Evolutionary conservation across 192 early-diverging fungal species (phyloP), one percentile per base, ranked within the genome.

Genomic region (Backusella psychrophila): DNA sequence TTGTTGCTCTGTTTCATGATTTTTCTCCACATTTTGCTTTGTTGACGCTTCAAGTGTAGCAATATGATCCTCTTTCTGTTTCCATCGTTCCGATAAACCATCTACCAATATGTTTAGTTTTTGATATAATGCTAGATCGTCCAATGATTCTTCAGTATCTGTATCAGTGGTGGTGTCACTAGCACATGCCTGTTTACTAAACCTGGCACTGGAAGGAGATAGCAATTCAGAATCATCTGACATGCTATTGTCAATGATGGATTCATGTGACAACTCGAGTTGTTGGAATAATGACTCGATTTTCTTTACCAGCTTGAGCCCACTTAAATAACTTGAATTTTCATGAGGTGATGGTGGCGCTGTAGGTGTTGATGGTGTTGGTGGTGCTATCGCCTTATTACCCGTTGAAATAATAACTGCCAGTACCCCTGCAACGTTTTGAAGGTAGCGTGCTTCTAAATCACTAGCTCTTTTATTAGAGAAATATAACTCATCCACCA

Each of bases 401-500:
- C 56, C 26, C 12, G 56, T 29, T 26, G 56, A 63, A 29, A 63
- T 63, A 63, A 63, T 29, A 63, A 29, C 9, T 4, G 36, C 11
- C 3, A 69, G n/a, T 39, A 38, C 21, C 19, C 68, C 68, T 39
- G 68, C 68, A 41, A 69, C 34, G 21, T 69, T 35, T 23, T 69
- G 68, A 21, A 69, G 38, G 23, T 69, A 69, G 4, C n/a, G 34
- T 8, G 36, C 17, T 69, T 69, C 68, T 2, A 69, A 23, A 21
- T 69, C 35, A 23, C 38, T 69, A 2, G 68, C 68, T 35, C 38
- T 39, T 39, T 69, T 69, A 21, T 12, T 69, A 23, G 68, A 41
- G 36, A 69, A 69, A 23, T 69, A 69, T 39, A 69, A 41, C 12
- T 69, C 68, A 38, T 69, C 68, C 19, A 69, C 19, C 4, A 69